phyloP scores from a whole-genome alignment of 164 flowering plant species.

The Houttuynia cordata region DNA sequence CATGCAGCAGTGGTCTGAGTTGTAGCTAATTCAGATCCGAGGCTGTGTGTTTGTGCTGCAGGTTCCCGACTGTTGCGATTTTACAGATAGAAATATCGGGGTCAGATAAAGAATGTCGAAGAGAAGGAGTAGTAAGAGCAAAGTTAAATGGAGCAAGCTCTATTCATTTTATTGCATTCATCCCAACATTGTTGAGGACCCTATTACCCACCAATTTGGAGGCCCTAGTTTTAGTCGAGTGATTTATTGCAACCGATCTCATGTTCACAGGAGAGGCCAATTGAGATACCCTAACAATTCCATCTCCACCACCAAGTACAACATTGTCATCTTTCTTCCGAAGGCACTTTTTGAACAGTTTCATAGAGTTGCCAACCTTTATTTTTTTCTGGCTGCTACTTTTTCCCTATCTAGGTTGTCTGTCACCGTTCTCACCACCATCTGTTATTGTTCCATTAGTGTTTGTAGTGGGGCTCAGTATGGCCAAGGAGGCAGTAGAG shows the following conservation, averaged over 20 bases:
- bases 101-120: conserved; percentile 6
- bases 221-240: conserved; percentile 45
- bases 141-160: conserved; percentile 41
- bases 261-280: conserved; percentile 24
- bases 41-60: not conserved
- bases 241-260: conserved; percentile 49
- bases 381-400: conserved; percentile 43
- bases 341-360: conserved; percentile 60
- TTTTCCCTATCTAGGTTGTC: conserved; percentile 26
- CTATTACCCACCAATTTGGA: conserved; percentile 18
- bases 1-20: not conserved
- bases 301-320: conserved; percentile 50
- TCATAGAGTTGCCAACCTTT: conserved; percentile 58
- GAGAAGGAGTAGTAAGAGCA: conserved; percentile 17
- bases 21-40: not conserved
- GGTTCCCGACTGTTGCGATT: not conserved
- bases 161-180: conserved; percentile 37
- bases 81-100: not conserved
- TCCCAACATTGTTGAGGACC: conserved; percentile 10
- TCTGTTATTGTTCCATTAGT: conserved; percentile 51
- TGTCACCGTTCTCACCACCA: conserved; percentile 28
- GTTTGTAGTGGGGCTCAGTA: conserved; percentile 56
- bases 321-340: conserved; percentile 40
- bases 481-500: conserved; percentile 53
- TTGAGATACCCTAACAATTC: conserved; percentile 31